Base-by-base conservation (phyloP, 2,329 filamentous ascomycete genomes). In the Ceratocystis cubensis region DNA sequence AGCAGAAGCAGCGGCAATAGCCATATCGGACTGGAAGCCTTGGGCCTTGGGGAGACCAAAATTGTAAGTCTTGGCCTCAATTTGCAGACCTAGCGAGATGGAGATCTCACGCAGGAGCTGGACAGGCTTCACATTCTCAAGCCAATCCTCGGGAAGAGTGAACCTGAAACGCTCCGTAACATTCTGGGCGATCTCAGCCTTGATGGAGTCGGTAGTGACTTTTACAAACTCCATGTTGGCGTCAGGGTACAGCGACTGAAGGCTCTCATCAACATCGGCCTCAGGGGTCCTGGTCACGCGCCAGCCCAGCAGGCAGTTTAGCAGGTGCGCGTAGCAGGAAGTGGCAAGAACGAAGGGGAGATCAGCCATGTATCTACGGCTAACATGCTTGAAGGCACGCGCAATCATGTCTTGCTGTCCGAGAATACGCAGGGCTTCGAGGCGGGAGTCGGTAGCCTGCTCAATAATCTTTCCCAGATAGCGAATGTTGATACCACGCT, bases 401-500 rank as follows among this genome's bases (percentile, higher is more conserved):
- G 89, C 83, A 70, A 97, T 83, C 88, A 97, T 97, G 76, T 99
- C 94, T 74, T 96, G 93, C 53, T 90, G 76, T 69, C 88, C 84
- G 46, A 99, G 83, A 66, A 86, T 84, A 70, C 84, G 86, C 71
- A 99, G 80, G 69, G 91, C 91, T 71, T 86, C 80, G 28, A 97
- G 81, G 69, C 90, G 87, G 65, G 84, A 81, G 66, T 87, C 87
- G 71, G 88, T 85, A 22, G 68, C 61, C 64, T 89, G 81, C 67
- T 83, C 80, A 13, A 90, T 88, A 69, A 99, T 77, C 75, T 86
- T 88, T 70, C 94, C 94, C n/a, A 97, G 82, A 75, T 99, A 99
- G 73, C 95, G 85, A 69, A 97, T 83, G 78, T 99, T 99, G 79
- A 99, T 92, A 77, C 94, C 94, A 53, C 93, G 89, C 81, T 96